These are phyloP conservation scores for Ogataea nakhonphanomensis DNA, from an alignment of 805 yeast species.

Conservation along the genomic window DNA sequence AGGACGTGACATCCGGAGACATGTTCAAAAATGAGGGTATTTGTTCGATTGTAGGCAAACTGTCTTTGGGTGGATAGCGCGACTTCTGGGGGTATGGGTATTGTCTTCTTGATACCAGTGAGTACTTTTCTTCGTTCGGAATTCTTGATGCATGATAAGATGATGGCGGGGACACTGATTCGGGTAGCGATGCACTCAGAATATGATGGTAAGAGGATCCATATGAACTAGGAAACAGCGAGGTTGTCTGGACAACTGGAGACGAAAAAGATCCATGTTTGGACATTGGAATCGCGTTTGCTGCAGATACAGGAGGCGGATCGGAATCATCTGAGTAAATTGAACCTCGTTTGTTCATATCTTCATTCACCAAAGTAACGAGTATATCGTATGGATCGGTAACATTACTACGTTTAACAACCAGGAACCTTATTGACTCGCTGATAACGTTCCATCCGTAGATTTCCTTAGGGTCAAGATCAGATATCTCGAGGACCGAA, in stretches of 20 bases:
- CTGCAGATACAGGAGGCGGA: slow-evolving; percentile 14
- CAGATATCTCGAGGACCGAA: slow-evolving; percentile 57
- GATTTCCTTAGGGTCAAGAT: slow-evolving; percentile 60
- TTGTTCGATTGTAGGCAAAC: not conserved
- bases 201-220: slow-evolving; percentile 23
- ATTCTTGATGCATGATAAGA: slow-evolving; percentile 17
- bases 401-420: slow-evolving; percentile 48
- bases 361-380: slow-evolving; percentile 51
- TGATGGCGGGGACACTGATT: slow-evolving; percentile 18
- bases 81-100: slow-evolving; percentile 25
- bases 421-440: slow-evolving; percentile 52
- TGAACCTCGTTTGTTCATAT: slow-evolving; percentile 33
- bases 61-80: slow-evolving; percentile 12
- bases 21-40: not conserved
- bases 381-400: slow-evolving; percentile 51
- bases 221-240: slow-evolving; percentile 17
- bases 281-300: slow-evolving; percentile 21
- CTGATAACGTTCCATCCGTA: slow-evolving; percentile 62
- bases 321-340: slow-evolving; percentile 22
- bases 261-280: slow-evolving; percentile 22
- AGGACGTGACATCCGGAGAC: slow-evolving; percentile 2
- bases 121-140: slow-evolving; percentile 15
- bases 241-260: slow-evolving; percentile 13
- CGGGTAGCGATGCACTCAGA: slow-evolving; percentile 28
- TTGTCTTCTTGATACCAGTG: slow-evolving; percentile 24